A percentile compares a stretch with the other conserved stretches of the same genome.
Conservation (phyloP, 805 yeast genomes). For the Jamesozyma gamospora region DNA sequence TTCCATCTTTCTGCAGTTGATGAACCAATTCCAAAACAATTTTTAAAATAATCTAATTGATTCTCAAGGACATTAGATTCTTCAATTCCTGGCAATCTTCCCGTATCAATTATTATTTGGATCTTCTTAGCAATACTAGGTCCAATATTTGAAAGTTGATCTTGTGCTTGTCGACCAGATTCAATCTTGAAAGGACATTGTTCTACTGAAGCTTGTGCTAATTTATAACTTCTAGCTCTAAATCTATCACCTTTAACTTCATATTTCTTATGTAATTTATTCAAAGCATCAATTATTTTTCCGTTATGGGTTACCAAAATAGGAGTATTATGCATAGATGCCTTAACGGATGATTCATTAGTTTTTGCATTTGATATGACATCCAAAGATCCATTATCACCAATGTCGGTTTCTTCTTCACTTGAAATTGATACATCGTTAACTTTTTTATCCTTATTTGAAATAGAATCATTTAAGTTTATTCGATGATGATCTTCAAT, state of each 20-base stretch:
- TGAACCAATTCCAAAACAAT: constrained; percentile 25
- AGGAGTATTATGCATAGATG: no score
- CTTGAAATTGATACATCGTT: background rate
- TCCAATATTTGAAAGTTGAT: constrained; percentile 17
- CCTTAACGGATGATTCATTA: no score
- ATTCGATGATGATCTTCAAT: constrained; percentile 1
- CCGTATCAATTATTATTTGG: constrained; percentile 18
- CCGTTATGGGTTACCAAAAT: constrained; percentile 8
- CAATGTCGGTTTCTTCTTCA: background rate
- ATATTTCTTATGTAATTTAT: constrained; percentile 16
- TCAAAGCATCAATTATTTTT: constrained; percentile 12
- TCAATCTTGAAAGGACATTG: constrained; percentile 13
- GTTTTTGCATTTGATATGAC: no score
- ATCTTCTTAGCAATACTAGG: constrained; percentile 26
- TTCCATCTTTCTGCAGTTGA: constrained; percentile 22
- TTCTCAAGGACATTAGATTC: constrained; percentile 9
- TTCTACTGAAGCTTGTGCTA: constrained; percentile 19
- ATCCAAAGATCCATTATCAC: background rate
- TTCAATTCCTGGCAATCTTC: constrained; percentile 18
- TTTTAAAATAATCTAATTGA: constrained; percentile 17
- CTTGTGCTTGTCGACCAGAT: constrained; percentile 22
- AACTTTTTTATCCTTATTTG: background rate
- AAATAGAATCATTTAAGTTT: no score
- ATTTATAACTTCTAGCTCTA: constrained; percentile 21
- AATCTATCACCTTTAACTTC: constrained; percentile 21